Evolutionary conservation across 2,329 filamentous ascomycete genomes (phyloP), one percentile per base, ranked within the genome.

Genomic region (Pestalotiopsis fici): DNA sequence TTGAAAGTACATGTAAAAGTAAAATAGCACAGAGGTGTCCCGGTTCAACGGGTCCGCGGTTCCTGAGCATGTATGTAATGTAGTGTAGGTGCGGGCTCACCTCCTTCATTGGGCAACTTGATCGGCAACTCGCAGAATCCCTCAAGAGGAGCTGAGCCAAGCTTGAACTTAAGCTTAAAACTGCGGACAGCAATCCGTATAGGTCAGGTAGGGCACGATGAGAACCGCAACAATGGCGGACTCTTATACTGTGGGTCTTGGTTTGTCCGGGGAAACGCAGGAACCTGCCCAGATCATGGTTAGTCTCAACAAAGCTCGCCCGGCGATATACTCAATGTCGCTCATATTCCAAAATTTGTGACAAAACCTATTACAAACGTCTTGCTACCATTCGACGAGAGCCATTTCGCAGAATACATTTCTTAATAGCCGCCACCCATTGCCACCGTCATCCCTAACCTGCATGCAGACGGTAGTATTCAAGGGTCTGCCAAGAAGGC

Each of bases 111-210:
- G 27, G 55, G 55, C 55, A 57, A 31, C 18, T 57, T 11, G 55
- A 57, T 57, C 55, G 55, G 55, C 55, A 25, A 27, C 13, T 18
- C 13, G 9, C 21, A 57, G 23, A 57, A 11, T 12, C 27, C 3
- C 18, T 31, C 55, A 12, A 57, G 27, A 13, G 23, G 12, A 57
- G 25, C 25, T 60, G 28, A 60, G 27, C 28, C 27, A 37, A 21
- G 31, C 27, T 60, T 60, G 13, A 60, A 31, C 25, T 60, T 60
- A 60, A 37, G 28, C 57, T 60, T 57, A 57, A 57, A n/a, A 57
- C 23, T 9, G 12, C 15, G 13, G 23, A 11, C 55, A 25, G 27
- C 27, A 23, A 57, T 31, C n/a, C 43, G 18, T 50, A 50, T 50
- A 50, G 43, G 43, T 50, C 43, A 50, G 39, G 18, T 47, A 15